phyloP scores from a whole-genome alignment of 2,329 filamentous ascomycete genomes.

The Diaporthe velutina region DNA sequence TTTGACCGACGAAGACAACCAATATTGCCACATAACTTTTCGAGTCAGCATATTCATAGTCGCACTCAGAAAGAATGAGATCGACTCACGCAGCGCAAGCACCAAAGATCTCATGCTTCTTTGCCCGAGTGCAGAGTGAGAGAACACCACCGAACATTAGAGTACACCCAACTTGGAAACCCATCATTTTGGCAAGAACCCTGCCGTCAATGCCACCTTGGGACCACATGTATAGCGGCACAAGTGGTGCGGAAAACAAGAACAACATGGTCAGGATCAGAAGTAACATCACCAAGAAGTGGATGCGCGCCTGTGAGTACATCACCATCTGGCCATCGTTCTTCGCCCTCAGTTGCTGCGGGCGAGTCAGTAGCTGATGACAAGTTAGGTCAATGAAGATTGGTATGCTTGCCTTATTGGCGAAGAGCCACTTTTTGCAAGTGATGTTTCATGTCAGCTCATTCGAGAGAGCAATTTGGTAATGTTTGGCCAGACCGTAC shows the following conservation, averaged over 20 bases:
- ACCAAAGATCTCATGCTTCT: constrained; percentile 25
- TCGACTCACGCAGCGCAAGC: constrained; percentile 22
- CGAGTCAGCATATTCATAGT: background rate
- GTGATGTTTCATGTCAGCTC: background rate
- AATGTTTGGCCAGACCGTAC: background rate
- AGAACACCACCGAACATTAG: constrained; percentile 17
- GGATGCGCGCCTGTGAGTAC: background rate
- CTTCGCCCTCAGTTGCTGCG: background rate
- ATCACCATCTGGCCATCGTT: background rate
- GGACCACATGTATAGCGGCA: background rate
- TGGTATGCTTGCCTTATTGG: background rate
- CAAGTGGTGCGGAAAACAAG: background rate
- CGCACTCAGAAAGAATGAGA: accelerated
- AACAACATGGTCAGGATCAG: constrained; percentile 10
- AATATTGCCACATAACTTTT: constrained; percentile 22
- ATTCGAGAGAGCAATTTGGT: no score
- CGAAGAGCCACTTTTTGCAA: background rate
- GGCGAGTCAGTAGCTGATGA: background rate
- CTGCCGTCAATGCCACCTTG: background rate
- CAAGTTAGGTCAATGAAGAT: accelerated
- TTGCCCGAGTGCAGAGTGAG: constrained; percentile 14
- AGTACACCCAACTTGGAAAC: constrained; percentile 13
- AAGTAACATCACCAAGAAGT: background rate
- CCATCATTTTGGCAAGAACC: constrained; percentile 20
- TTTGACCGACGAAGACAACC: constrained; percentile 26